phyloP scores from a whole-genome alignment of 2,329 filamentous ascomycete species.

The Nannizziopsis arthrosporioides region DNA sequence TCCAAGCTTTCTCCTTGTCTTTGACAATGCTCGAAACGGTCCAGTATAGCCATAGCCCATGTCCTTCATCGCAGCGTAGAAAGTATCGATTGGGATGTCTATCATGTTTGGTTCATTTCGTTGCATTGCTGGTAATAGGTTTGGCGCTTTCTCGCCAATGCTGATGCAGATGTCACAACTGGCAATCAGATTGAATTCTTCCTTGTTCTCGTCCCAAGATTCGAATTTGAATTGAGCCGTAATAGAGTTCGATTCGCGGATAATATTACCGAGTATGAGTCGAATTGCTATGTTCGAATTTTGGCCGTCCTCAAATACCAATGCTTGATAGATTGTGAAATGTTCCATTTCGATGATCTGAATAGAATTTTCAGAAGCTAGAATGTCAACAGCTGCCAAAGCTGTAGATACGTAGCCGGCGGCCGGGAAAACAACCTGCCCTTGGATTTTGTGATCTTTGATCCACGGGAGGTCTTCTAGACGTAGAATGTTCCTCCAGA shows the following conservation, averaged over 20 bases:
- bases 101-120: too few species aligned
- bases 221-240: slow-evolving; percentile 14
- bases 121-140: too few species aligned
- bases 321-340: slow-evolving; percentile 19
- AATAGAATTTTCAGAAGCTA: slow-evolving; percentile 5
- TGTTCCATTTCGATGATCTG: slow-evolving; percentile 16
- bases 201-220: background rate
- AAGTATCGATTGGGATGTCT: too few species aligned
- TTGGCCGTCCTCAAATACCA: slow-evolving; percentile 6
- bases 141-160: too few species aligned
- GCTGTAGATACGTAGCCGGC: slow-evolving; percentile 19
- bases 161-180: background rate
- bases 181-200: slow-evolving; percentile 8
- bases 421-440: slow-evolving; percentile 23
- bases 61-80: too few species aligned
- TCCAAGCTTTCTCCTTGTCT: slow-evolving; percentile 13
- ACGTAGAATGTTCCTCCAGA: slow-evolving; percentile 21
- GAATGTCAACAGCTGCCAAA: slow-evolving; percentile 16
- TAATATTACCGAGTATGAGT: too few species aligned
- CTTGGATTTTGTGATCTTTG: slow-evolving; percentile 22
- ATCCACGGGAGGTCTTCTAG: slow-evolving; percentile 24
- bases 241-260: slow-evolving; percentile 1
- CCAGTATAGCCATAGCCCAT: too few species aligned
- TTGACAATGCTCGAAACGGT: background rate
- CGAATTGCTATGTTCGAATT: too few species aligned